Evolutionary conservation across 805 yeast species (phyloP), one percentile per base, ranked within the genome.

Genomic region (Candida mattraensis): DNA sequence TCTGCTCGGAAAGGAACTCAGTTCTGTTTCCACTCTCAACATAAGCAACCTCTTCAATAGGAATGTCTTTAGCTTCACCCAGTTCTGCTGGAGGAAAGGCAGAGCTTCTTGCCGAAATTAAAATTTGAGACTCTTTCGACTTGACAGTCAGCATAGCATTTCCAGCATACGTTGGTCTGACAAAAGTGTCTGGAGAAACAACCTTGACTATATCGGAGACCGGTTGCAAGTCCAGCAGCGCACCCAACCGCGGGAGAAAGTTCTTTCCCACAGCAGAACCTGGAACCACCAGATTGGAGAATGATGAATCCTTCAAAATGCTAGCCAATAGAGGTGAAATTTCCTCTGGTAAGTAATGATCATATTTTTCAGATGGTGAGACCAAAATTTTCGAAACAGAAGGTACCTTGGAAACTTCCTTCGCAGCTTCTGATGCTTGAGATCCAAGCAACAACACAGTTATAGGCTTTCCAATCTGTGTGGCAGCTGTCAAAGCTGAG

Each of bases 151-250:
- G 76, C 40, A 87, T 67, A 5, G 94, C 95, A 63, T 93, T 93
- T 31, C 99, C 99, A 14, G 99, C 98, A 58, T 86, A 93, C 24
- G 91, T 87, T 29, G 98, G 97, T 61, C 98, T 82, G 24, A 83
- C 80, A 62, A 91, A 93, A 6, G 93, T 83, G 43, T 73, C 76
- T 12, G 76, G 70, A 33, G 77, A 67, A 46, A 74, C 75, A 24
- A 91, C 81, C 53, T 76, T 74, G 48, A 74, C 76, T 39, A 93
- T 73, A 56, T 91, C 98, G 18, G 91, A 78, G 33, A 93, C 65
- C 18, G 96, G 97, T 66, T 91, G 97, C 15, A 76, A 73, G 54
- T 91, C 95, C 32, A 91, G 65, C 38, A 83, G 54, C 1, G 96
- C 96, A 21, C 87, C 95, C 15, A 84, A 71, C 47, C 98, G 74